Base-by-base conservation (phyloP, 2,329 filamentous ascomycete genomes). In the Pleurostoma richardsiae region DNA sequence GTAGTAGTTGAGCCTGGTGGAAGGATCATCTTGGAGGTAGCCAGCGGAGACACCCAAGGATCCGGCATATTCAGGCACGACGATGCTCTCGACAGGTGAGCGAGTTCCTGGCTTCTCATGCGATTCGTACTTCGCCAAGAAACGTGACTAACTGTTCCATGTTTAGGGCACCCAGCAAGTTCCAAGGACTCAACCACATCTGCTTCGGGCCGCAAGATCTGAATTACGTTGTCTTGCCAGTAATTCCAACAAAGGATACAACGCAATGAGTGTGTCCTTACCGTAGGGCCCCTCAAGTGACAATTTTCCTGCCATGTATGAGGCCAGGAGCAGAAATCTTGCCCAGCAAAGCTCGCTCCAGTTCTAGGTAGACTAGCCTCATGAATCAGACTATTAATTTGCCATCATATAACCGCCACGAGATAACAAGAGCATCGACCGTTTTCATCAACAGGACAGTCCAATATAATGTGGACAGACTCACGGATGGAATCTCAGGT, bases 1-100 rank as follows among this genome's bases (percentile, higher is more conserved):
- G 78, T 84, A 0, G 64, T 83, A 1, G 64, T 73, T 2, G 72
- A 61, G 28, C 57, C 59, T 30, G 79, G 79, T 0, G 74, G 70
- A 0, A 72, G 65, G 54, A 54, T 83, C n/a, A 68, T 82, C 3
- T 71, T 84, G 39, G 79, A 83, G 59, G 66, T 83, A 3, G 61
- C 69, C 5, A 71, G 68, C 40, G 75, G 75, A 2, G 80, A 84
- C 60, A 83, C 80, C 0, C 79, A 83, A 51, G 80, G 80, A 1
- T 72, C 69, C 31, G 80, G 78, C 0, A 70, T 81, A 27, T 83
- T 83, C 58, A 61, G 65, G 51, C 80, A 83, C 54, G 67, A 71
- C 28, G 69, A 74, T 48, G 61, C 69, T 0, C 60, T 67, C 19
- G 79, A 81, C 53, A 61, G 74, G 68, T 68, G 54, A 55, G 66